phyloP scores from a whole-genome alignment of 371 early-diverging fungal genomes.

The Lichtheimia hyalospora region DNA sequence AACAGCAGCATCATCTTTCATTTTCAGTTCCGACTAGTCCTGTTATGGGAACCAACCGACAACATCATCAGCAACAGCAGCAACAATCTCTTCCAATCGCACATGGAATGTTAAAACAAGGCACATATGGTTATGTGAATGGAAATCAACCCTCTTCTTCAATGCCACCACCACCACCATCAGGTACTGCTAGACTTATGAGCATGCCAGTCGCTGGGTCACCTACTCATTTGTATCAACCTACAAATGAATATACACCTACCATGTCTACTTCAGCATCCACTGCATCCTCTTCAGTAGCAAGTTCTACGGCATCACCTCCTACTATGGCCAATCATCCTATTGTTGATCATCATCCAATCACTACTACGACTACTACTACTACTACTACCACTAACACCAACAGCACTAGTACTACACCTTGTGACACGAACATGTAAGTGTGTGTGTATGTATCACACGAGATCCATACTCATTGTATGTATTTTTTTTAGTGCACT shows the following conservation, averaged over 20 bases:
- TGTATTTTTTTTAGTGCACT: not conserved
- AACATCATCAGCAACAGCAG: slow-evolving; percentile 8
- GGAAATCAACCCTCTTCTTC: slow-evolving; percentile 14
- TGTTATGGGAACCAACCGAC: slow-evolving; percentile 17
- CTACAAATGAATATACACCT: slow-evolving; percentile 4
- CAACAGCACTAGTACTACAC: not conserved
- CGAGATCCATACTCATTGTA: not conserved
- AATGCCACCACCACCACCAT: slow-evolving; percentile 43
- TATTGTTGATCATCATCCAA: slow-evolving; percentile 2
- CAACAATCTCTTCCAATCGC: not conserved
- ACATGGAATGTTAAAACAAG: too few relatives aligned
- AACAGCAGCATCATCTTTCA: slow-evolving; percentile 13
- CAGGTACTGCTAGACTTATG: slow-evolving; percentile 26
- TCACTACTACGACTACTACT: not conserved
- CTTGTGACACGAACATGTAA: not conserved
- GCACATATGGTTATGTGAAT: slow-evolving; percentile 1
- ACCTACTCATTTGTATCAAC: slow-evolving; percentile 14
- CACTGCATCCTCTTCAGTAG: slow-evolving; percentile 19
- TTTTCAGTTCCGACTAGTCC: slow-evolving; percentile 31
- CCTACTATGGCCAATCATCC: slow-evolving; percentile 7
- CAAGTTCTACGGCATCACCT: slow-evolving; percentile 12
- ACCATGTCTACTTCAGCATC: slow-evolving; percentile 15
- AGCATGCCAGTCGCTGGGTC: slow-evolving; percentile 13
- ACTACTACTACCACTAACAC: too few relatives aligned
- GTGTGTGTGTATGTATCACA: too few relatives aligned